Conservation (phyloP, 2,329 filamentous ascomycete species). For the Byssochlamys sp. region DNA sequence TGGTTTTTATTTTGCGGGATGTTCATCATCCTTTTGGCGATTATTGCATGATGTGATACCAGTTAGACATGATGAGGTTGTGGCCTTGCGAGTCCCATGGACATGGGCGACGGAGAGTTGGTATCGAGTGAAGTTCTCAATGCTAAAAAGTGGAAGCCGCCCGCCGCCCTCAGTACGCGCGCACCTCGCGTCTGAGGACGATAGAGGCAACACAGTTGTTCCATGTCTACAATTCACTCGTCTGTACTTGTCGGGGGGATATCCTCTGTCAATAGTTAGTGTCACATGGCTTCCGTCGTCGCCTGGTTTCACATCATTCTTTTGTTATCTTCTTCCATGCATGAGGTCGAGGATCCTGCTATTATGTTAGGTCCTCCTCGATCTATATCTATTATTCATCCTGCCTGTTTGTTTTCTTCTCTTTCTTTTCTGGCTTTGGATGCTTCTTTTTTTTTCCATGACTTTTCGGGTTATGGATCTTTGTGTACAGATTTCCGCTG, state of each 20-base stretch:
- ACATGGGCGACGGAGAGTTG: neutral
- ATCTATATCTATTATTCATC: neutral
- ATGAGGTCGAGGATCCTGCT: neutral
- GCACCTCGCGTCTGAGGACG: neutral
- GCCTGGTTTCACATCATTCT: neutral
- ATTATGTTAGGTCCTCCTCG: neutral
- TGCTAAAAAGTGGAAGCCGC: neutral
- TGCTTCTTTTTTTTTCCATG: neutral
- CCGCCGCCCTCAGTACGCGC: neutral
- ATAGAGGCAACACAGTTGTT: neutral
- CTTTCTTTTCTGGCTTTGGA: neutral
- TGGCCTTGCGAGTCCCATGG: neutral
- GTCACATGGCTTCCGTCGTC: too few relatives aligned
- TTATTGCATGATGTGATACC: neutral
- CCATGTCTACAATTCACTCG: neutral
- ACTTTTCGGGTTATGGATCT: neutral
- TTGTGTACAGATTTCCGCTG: neutral
- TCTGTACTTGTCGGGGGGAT: neutral
- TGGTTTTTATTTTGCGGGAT: neutral
- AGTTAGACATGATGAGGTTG: neutral
- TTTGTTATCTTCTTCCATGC: neutral
- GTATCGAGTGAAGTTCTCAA: neutral
- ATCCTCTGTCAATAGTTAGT: too few relatives aligned
- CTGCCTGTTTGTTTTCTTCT: neutral
- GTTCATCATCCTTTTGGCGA: neutral